Conservation (phyloP, 371 early-diverging fungal species). For the Rhizopus delemar region DNA sequence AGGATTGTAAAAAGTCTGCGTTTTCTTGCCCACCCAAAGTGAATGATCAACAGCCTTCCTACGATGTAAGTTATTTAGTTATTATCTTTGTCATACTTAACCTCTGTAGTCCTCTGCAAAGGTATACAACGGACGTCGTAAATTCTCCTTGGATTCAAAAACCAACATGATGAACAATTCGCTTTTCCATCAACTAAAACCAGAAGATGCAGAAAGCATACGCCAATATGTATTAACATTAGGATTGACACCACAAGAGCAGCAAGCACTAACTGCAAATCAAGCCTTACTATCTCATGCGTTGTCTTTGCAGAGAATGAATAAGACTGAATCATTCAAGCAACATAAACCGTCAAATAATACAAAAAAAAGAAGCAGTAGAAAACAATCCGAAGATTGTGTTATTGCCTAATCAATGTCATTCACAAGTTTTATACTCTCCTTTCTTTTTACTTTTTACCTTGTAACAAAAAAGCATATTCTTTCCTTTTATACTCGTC, state of each 20-base stretch:
- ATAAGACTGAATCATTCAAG: slow-evolving; percentile 13
- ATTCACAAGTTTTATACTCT: not conserved
- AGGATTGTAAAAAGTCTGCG: slow-evolving; percentile 30
- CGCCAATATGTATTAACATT: slow-evolving; percentile 36
- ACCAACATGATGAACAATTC: not conserved
- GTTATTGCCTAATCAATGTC: slow-evolving; percentile 17
- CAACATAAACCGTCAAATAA: slow-evolving; percentile 21
- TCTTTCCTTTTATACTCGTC: not conserved
- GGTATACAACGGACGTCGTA: slow-evolving; percentile 24
- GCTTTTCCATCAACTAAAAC: slow-evolving; percentile 15
- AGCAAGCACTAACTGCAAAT: slow-evolving; percentile 38
- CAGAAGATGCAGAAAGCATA: slow-evolving; percentile 38
- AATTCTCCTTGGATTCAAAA: not conserved
- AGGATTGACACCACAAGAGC: slow-evolving; percentile 46
- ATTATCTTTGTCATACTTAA: too few species aligned
- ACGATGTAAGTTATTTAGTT: slow-evolving; percentile 28
- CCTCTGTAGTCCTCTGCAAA: slow-evolving; percentile 24
- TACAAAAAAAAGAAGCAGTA: slow-evolving; percentile 7
- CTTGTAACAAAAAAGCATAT: not conserved
- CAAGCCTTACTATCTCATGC: slow-evolving; percentile 45
- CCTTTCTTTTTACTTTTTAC: not conserved
- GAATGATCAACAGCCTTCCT: slow-evolving; percentile 36
- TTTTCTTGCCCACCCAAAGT: slow-evolving; percentile 31
- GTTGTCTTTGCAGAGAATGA: slow-evolving; percentile 29
- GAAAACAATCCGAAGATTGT: slow-evolving; percentile 31